Conservation (phyloP, 2,329 filamentous ascomycete genomes). For the Alternaria arbusti region DNA sequence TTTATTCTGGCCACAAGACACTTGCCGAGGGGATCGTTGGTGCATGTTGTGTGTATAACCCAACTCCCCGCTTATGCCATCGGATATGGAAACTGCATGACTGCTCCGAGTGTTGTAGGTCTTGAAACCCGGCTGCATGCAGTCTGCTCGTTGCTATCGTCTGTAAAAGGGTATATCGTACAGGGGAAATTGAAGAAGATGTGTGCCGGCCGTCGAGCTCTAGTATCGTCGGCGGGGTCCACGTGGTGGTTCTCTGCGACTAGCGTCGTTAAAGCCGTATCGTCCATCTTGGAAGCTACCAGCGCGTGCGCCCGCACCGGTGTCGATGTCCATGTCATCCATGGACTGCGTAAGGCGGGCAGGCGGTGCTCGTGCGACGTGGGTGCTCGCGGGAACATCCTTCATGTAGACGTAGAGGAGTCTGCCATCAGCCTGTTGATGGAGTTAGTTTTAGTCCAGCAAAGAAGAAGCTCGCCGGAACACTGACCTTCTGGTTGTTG, state of each 20-base stretch:
- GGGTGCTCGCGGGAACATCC: constrained; percentile 45
- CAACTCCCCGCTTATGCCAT: not conserved
- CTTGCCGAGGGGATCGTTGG: not conserved
- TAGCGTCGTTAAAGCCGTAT: constrained; percentile 49
- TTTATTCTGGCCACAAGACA: constrained; percentile 7
- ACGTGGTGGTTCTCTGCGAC: constrained; percentile 35
- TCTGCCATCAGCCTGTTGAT: constrained; percentile 73
- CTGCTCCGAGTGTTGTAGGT: not conserved
- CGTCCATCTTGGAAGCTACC: constrained; percentile 53
- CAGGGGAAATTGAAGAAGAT: constrained; percentile 17
- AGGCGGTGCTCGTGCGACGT: constrained; percentile 32
- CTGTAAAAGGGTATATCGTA: constrained; percentile 39
- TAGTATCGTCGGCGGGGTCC: constrained; percentile 45
- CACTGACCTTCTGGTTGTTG: constrained; percentile 75
- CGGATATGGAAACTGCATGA: constrained; percentile 1
- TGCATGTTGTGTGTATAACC: not conserved
- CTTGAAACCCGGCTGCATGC: not conserved
- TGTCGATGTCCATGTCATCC: constrained; percentile 54
- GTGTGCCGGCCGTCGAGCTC: not conserved
- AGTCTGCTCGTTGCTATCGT: constrained; percentile 8
- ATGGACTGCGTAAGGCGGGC: constrained; percentile 30
- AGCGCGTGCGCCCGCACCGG: constrained; percentile 30
- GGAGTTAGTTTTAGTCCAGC: constrained; percentile 14
- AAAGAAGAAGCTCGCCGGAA: not conserved
- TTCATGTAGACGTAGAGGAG: constrained; percentile 76